Evolutionary conservation across 331 rosid species (phyloP).

Genomic region (Rosa hybrid): DNA sequence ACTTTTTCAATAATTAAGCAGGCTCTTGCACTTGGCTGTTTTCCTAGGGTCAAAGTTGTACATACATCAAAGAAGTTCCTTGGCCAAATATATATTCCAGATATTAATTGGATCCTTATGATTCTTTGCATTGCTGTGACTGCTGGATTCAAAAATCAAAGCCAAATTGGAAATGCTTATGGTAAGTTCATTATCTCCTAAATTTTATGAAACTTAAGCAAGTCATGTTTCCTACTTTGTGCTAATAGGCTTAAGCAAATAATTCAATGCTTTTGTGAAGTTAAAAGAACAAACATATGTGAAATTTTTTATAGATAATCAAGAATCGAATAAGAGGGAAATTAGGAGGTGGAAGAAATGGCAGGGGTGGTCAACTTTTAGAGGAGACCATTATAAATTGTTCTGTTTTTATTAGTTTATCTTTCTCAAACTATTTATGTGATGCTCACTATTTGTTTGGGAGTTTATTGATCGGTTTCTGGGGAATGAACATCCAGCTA

Average conservation of each 20-base stretch:
- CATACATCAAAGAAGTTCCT: slow-evolving; percentile 88
- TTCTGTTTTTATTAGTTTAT: neutral
- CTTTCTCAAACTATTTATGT: neutral
- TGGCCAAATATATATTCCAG: slow-evolving; percentile 95
- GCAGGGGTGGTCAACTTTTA: neutral
- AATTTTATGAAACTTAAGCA: slow-evolving; percentile 6
- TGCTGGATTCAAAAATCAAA: slow-evolving; percentile 92
- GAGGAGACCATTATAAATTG: neutral
- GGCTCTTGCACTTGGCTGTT: slow-evolving; percentile 96
- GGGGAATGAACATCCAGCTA: neutral
- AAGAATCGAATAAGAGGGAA: neutral
- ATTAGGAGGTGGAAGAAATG: neutral
- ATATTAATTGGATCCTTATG: slow-evolving; percentile 97
- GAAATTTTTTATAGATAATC: neutral
- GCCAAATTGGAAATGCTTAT: slow-evolving; percentile 97
- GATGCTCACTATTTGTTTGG: neutral
- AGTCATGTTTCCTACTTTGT: neutral
- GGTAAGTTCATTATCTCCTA: slow-evolving; percentile 50
- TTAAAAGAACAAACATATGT: neutral
- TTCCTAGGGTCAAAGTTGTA: slow-evolving; percentile 96
- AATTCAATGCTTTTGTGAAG: neutral
- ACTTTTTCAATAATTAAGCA: slow-evolving; percentile 97
- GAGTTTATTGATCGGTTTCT: neutral
- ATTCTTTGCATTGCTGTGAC: slow-evolving; percentile 94
- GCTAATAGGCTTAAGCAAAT: neutral